Evolutionary conservation across 345 rosid species (phyloP).

Genomic region (Acer negundo): DNA sequence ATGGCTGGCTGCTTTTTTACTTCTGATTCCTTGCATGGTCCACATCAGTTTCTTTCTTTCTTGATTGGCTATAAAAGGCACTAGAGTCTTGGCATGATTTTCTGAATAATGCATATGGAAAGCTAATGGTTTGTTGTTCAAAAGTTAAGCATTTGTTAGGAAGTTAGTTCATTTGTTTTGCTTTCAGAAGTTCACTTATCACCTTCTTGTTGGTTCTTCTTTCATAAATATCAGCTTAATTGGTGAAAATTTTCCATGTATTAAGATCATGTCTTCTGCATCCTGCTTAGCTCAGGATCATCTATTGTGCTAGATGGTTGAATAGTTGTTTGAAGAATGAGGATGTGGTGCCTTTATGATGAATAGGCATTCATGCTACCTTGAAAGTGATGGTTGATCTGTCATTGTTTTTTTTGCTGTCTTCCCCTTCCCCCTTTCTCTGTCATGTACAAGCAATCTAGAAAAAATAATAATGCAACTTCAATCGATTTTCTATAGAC

Average conservation of each 20-base stretch:
- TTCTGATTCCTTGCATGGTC: slow-evolving; percentile 1
- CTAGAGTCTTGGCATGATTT: background rate
- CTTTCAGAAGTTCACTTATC: background rate
- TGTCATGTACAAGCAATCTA: background rate
- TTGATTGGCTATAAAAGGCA: slow-evolving; percentile 8
- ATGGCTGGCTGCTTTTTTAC: slow-evolving; percentile 18
- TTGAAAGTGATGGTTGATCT: background rate
- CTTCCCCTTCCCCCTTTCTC: background rate
- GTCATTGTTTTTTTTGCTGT: background rate
- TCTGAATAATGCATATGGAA: background rate
- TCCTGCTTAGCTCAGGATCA: background rate
- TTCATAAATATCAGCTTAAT: background rate
- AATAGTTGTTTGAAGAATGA: slow-evolving; percentile 1
- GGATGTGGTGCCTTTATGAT: background rate
- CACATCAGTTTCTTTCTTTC: slow-evolving; percentile 10
- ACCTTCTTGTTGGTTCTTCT: background rate
- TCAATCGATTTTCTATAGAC: background rate
- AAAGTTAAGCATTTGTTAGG: background rate
- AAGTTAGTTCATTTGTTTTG: background rate
- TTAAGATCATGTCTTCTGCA: background rate
- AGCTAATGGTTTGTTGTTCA: background rate
- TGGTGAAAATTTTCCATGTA: background rate
- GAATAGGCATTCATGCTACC: background rate
- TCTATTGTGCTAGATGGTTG: background rate
- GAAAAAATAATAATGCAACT: background rate